Percentiles rank a stretch among this genome's conserved stretches.
Conservation (phyloP, 441 rosid species). For the Viola pubescens region DNA sequence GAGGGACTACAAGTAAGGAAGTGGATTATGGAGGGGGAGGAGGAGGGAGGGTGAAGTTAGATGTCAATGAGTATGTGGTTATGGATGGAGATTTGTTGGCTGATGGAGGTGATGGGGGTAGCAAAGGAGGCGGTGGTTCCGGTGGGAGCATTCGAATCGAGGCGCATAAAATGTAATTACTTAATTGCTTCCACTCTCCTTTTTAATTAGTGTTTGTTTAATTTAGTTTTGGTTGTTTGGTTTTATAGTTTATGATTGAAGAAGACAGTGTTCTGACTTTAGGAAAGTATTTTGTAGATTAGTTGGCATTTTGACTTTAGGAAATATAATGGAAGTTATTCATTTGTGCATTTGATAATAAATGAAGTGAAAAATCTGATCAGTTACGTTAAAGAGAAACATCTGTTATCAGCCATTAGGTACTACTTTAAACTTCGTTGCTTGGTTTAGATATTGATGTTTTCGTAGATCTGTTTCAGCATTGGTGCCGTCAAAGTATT, state of each 20-base stretch:
- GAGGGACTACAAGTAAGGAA: conserved; percentile 78
- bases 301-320: background rate
- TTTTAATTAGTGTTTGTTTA: conserved; percentile 5
- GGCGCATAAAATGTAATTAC: conserved; percentile 72
- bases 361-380: too few relatives aligned
- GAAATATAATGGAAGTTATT: background rate
- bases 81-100: conserved; percentile 75
- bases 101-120: conserved; percentile 81
- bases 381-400: too few relatives aligned
- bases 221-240: conserved; percentile 11
- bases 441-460: too few relatives aligned
- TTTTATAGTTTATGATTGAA: conserved; percentile 8
- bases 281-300: background rate
- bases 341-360: too few relatives aligned
- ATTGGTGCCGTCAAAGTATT: too few relatives aligned
- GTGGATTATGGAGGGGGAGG: conserved; percentile 89
- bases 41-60: conserved; percentile 65
- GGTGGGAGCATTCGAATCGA: conserved; percentile 79
- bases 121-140: conserved; percentile 94
- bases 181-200: conserved; percentile 10
- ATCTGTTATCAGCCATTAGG: too few relatives aligned
- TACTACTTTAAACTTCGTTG: too few relatives aligned
- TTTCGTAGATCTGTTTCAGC: too few relatives aligned
- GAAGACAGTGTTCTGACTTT: background rate
- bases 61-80: conserved; percentile 35